phyloP scores from a whole-genome alignment of 1,139 yeast genomes.

The Meyerozyma elateridarum region DNA sequence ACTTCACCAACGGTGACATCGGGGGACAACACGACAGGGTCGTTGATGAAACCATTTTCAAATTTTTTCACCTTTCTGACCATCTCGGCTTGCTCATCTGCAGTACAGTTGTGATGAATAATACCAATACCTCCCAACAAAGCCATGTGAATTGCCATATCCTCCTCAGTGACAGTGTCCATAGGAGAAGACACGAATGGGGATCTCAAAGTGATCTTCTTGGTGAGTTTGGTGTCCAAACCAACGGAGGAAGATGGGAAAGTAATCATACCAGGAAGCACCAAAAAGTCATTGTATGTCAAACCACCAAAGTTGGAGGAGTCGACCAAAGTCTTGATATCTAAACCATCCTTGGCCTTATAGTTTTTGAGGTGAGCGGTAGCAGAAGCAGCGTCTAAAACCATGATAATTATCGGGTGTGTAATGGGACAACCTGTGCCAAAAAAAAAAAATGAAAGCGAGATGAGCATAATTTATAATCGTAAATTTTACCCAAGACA shows the following conservation, averaged over 20 bases:
- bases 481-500: slow-evolving; percentile 3
- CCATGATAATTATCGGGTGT: slow-evolving; percentile 19
- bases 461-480: slow-evolving; percentile 3
- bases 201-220: slow-evolving; percentile 82
- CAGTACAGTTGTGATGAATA: slow-evolving; percentile 92
- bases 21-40: slow-evolving; percentile 85
- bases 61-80: slow-evolving; percentile 92
- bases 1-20: slow-evolving; percentile 75
- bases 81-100: slow-evolving; percentile 98
- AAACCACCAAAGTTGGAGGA: slow-evolving; percentile 89
- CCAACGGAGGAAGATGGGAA: slow-evolving; percentile 77
- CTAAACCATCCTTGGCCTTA: slow-evolving; percentile 76
- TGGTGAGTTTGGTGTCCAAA: slow-evolving; percentile 83
- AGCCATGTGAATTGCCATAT: slow-evolving; percentile 99
- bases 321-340: slow-evolving; percentile 82
- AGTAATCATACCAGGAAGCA: slow-evolving; percentile 91
- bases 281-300: slow-evolving; percentile 93
- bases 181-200: slow-evolving; percentile 98
- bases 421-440: slow-evolving; percentile 40
- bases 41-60: slow-evolving; percentile 96
- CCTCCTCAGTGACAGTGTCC: slow-evolving; percentile 98
- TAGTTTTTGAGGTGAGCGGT: slow-evolving; percentile 61
- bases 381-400: slow-evolving; percentile 61
- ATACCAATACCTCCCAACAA: slow-evolving; percentile 98
- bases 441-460: slow-evolving; percentile 28